Base-by-base conservation (phyloP, 176 grass and related monocot species). In the Saccharum officinarum region DNA sequence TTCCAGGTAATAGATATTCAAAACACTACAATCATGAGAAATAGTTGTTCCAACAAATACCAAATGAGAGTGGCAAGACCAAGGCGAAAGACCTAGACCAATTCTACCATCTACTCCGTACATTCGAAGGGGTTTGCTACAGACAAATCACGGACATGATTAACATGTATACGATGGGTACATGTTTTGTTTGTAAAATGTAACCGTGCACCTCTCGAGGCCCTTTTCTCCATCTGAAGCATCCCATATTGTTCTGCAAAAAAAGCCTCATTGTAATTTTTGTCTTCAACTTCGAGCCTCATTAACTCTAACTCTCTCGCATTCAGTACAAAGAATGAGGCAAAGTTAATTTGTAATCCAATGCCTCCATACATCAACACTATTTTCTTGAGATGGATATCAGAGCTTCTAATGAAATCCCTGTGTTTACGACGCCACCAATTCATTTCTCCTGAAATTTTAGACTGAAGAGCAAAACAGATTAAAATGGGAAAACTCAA, bases 331-430 rank as follows among this genome's bases (percentile, higher is more conserved):
- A 77, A 77, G 18, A 77, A 77, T 12, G 50, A 59, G 31, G 10
- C 74, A n/a, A 77, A 59, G 47, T 16, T 38, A 1, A 77, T 11
- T 15, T 38, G 50, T 38, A 10, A 22, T 11, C 0, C 23, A 31
- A 57, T 76, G 10, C 33, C 50, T 9, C 20, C 3, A 57, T 76
- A 37, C 50, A 15, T 22, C 50, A 77, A 15, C 50, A 25, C 74
- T n/a, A 77, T 1, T 39, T 11, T 77, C 52, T 77, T 77, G 33
- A 77, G 74, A 77, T 20, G 74, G 50, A 77, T 59, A 18, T 77
- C 50, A 77, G 1, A 11, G 5, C 10, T 4, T 23, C 59, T 37
- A n/a, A 59, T 57, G 7, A 60, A 11, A 34, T 8, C 0, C 50
- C 20, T 59, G 20, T 77, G 75, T 23, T 60, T 77, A 59, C 33